Evolutionary conservation across 176 grass and related monocot species (phyloP).

Genomic region (Carex pumila): DNA sequence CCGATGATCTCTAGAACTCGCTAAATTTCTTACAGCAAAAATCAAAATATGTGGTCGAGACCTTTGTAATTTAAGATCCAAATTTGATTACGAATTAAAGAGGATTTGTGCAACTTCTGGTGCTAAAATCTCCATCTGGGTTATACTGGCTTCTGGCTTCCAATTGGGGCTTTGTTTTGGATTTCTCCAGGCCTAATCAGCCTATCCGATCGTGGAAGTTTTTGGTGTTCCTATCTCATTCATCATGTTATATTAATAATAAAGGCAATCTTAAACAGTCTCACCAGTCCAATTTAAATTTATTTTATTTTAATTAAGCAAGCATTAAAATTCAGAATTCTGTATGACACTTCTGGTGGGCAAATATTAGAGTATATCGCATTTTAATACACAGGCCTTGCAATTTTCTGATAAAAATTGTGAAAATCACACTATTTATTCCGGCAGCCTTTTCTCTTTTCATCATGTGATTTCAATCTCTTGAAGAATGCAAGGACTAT

Average conservation of each 20-base stretch:
- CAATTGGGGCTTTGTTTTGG: too few relatives aligned
- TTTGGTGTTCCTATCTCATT: not conserved
- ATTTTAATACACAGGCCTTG: not conserved
- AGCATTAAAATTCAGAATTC: not conserved
- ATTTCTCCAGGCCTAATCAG: too few relatives aligned
- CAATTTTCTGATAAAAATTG: not conserved
- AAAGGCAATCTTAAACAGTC: not conserved
- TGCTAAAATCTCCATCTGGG: not conserved
- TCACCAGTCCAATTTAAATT: not conserved
- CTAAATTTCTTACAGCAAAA: too few relatives aligned
- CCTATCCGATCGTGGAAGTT: too few relatives aligned
- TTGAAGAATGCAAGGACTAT: too few relatives aligned
- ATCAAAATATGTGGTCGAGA: too few relatives aligned
- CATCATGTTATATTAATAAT: not conserved
- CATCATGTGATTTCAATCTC: too few relatives aligned
- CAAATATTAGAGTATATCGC: not conserved
- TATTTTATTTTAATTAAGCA: not conserved
- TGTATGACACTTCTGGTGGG: not conserved
- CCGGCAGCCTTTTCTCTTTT: not conserved
- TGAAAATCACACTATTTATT: not conserved
- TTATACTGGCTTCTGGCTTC: too few relatives aligned
- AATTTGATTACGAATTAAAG: not conserved
- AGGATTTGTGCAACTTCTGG: not conserved
- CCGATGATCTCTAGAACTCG: too few relatives aligned
- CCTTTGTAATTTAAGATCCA: too few relatives aligned